phyloP scores from a whole-genome alignment of 2,329 filamentous ascomycete species.

The Torrubiella hemipterigena region DNA sequence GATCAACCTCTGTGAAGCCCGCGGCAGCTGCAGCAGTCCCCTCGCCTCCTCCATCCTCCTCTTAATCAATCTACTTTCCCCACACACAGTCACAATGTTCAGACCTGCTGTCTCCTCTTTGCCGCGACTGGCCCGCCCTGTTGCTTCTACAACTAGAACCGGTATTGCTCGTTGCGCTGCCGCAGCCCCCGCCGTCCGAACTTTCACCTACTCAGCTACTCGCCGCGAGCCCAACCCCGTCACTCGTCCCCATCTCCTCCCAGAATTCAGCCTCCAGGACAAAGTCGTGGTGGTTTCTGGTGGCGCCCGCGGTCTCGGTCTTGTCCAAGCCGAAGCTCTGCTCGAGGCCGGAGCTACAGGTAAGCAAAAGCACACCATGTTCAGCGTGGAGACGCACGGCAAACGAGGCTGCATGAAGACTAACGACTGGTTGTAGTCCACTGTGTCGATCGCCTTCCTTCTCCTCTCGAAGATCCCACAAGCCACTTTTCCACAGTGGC shows the following conservation, averaged over 20 bases:
- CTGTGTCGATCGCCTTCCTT: constrained; percentile 49
- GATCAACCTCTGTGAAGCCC: too few species aligned
- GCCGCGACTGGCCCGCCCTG: constrained; percentile 1
- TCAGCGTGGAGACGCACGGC: too few species aligned
- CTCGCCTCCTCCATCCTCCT: not conserved
- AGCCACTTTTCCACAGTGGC: constrained; percentile 55
- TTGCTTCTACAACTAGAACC: constrained; percentile 8
- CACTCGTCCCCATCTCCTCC: constrained; percentile 27
- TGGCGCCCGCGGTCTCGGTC: constrained; percentile 62
- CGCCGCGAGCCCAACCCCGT: constrained; percentile 10
- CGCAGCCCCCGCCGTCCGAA: constrained; percentile 9
- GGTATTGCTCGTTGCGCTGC: constrained; percentile 3
- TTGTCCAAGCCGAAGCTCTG: constrained; percentile 68
- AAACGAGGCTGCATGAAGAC: too few species aligned
- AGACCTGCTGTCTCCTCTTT: not conserved
- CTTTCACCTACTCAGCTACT: constrained; percentile 11
- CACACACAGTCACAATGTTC: not conserved
- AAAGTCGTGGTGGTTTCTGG: constrained; percentile 70
- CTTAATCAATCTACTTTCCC: not conserved
- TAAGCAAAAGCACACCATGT: too few species aligned
- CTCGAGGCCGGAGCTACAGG: constrained; percentile 66
- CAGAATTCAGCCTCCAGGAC: constrained; percentile 64
- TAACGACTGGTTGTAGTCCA: constrained; percentile 37
- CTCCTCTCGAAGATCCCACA: constrained; percentile 28
- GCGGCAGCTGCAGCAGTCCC: too few species aligned